These are phyloP conservation scores for Lippia alba DNA, from an alignment of 305 asterid genomes.

Conservation along the genomic window DNA sequence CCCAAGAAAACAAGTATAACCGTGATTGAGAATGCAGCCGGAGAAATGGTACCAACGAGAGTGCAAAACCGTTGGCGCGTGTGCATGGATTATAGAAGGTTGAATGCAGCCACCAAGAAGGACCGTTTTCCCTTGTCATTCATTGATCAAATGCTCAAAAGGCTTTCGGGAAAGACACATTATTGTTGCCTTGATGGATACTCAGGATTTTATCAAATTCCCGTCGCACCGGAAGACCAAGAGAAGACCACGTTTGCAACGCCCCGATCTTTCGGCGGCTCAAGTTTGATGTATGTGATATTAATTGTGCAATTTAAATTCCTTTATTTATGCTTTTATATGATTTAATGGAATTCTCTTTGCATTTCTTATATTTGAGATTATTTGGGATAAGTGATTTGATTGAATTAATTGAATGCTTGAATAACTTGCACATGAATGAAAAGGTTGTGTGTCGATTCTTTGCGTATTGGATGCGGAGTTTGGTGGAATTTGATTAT, in stretches of 20 bases:
- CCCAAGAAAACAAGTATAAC: slow-evolving; percentile 16
- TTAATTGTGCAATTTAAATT: no score
- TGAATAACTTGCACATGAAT: no score
- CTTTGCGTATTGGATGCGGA: no score
- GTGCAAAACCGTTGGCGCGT: background rate
- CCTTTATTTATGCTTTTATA: no score
- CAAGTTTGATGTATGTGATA: no score
- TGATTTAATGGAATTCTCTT: no score
- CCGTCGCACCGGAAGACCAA: background rate
- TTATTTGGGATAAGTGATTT: no score
- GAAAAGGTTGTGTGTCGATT: no score
- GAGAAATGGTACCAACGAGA: background rate
- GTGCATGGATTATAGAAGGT: background rate
- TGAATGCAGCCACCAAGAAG: background rate
- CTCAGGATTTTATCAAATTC: background rate
- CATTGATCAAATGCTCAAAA: background rate
- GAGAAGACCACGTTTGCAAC: background rate
- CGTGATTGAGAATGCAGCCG: background rate
- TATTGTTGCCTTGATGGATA: background rate
- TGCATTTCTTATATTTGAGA: no score
- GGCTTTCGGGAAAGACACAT: background rate
- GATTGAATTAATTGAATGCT: no score
- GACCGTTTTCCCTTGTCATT: background rate
- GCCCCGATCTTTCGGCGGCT: no score
- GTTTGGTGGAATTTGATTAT: no score